These are phyloP conservation scores for Podila minutissima DNA, from an alignment of 192 early-diverging fungal genomes.

Conservation along the genomic window DNA sequence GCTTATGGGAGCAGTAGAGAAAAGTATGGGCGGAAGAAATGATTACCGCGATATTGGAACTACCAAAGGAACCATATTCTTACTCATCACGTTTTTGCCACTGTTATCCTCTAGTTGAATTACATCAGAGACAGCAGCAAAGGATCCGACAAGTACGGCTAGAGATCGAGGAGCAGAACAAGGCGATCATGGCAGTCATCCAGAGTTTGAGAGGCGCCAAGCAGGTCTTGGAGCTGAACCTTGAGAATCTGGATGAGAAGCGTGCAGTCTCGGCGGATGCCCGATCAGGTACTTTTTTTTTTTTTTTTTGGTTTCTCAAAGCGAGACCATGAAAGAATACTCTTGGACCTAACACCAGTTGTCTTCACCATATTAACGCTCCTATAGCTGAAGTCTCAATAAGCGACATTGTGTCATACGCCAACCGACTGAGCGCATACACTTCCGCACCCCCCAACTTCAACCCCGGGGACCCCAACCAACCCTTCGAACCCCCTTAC, in stretches of 20 bases:
- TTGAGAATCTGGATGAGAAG: slow-evolving; percentile 38
- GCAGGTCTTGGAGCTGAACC: slow-evolving; percentile 38
- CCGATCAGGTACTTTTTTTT: slow-evolving; percentile 20
- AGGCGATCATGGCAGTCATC: slow-evolving; percentile 50
- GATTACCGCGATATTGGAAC: not conserved
- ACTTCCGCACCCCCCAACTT: slow-evolving; percentile 67
- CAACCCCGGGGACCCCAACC: slow-evolving; percentile 52
- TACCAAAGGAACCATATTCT: not conserved
- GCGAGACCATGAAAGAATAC: not conserved
- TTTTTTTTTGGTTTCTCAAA: not conserved
- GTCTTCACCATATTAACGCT: not conserved
- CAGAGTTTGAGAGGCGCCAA: slow-evolving; percentile 42
- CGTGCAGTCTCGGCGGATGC: slow-evolving; percentile 28
- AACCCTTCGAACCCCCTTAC: slow-evolving; percentile 61
- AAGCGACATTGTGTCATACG: slow-evolving; percentile 60
- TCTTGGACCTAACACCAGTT: not conserved
- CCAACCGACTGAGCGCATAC: slow-evolving; percentile 59
- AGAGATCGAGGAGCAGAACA: slow-evolving; percentile 58
- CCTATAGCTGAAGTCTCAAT: slow-evolving; percentile 42
- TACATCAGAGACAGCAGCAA: slow-evolving; percentile 58
- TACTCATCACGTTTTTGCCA: not conserved
- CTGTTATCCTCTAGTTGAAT: slow-evolving; percentile 47
- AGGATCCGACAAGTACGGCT: slow-evolving; percentile 57
- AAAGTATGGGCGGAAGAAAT: slow-evolving; percentile 40
- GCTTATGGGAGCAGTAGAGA: slow-evolving; percentile 57